These are phyloP conservation scores for Lagenidium giganteum DNA, from an alignment of 352 stramenopile species.

Conservation along the genomic window DNA sequence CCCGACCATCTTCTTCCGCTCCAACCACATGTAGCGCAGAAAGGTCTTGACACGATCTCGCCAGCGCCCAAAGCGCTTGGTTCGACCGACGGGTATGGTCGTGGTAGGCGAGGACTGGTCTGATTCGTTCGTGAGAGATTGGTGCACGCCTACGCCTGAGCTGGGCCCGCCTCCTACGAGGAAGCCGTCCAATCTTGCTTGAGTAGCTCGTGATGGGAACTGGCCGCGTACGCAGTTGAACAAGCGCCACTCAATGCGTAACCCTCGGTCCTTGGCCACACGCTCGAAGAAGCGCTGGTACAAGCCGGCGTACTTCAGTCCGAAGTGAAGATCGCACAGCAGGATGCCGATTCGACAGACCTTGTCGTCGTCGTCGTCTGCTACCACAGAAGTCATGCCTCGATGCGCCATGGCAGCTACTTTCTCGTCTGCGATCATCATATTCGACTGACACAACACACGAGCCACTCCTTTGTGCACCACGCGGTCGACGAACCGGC, in stretches of 20 bases:
- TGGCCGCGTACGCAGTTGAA: slow-evolving; percentile 19
- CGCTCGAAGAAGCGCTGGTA: slow-evolving; percentile 21
- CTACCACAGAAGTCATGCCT: no score
- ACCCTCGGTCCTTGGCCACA: slow-evolving; percentile 5
- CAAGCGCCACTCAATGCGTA: slow-evolving; percentile 14
- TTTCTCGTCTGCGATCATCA: slow-evolving; percentile 1
- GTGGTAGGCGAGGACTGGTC: slow-evolving; percentile 5
- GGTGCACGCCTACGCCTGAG: not conserved
- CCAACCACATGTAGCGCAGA: no score
- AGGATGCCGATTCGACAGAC: slow-evolving; percentile 15
- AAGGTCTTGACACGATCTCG: not conserved
- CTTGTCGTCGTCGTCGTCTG: no score
- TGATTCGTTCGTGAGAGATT: not conserved
- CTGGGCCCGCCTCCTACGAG: slow-evolving; percentile 16
- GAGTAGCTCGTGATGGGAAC: slow-evolving; percentile 9
- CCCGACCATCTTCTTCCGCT: not conserved
- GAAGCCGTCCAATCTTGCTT: slow-evolving; percentile 11
- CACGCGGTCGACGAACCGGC: slow-evolving; percentile 14
- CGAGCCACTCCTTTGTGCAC: slow-evolving; percentile 10
- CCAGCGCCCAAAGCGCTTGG: not conserved
- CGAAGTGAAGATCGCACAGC: slow-evolving; percentile 21
- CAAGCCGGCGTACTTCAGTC: slow-evolving; percentile 14
- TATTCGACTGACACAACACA: slow-evolving; percentile 16
- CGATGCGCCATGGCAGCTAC: no score
- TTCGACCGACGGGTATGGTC: not conserved